Conservation (phyloP, 2,329 filamentous ascomycete species). For the Pseudocercospora cruenta region DNA sequence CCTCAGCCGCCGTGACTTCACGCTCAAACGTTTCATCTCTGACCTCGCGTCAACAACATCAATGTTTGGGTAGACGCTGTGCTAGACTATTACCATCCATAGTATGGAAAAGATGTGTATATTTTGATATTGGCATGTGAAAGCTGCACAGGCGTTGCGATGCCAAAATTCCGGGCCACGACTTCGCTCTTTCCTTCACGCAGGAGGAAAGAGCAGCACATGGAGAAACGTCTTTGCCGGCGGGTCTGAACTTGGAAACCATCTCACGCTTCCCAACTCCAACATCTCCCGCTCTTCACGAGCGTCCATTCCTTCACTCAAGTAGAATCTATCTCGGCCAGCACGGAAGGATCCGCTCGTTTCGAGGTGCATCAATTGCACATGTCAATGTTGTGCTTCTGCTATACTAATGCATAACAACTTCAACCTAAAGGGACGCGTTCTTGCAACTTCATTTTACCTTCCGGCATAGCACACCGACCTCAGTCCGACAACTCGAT, state of each 20-base stretch:
- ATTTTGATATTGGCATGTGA: background rate
- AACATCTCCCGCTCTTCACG: background rate
- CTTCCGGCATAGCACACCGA: constrained; percentile 2
- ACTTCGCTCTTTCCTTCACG: constrained; percentile 15
- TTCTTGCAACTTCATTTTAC: background rate
- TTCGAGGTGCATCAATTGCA: background rate
- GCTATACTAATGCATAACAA: background rate
- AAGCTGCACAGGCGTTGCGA: background rate
- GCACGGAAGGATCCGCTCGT: background rate
- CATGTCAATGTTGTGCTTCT: background rate
- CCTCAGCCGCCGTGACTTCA: constrained; percentile 12
- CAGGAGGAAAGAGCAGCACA: constrained; percentile 14
- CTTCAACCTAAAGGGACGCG: background rate
- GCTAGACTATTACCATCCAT: background rate
- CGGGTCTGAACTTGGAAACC: background rate
- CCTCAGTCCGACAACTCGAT: background rate
- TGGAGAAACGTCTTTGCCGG: constrained; percentile 1
- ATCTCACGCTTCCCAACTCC: background rate
- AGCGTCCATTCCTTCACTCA: background rate
- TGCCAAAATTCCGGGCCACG: background rate
- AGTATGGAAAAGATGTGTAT: background rate
- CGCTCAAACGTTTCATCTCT: background rate
- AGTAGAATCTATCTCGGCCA: background rate
- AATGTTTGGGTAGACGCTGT: background rate
- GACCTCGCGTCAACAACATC: background rate